Base-by-base conservation (phyloP, 2,329 filamentous ascomycete genomes). In the Ascochyta lentis region DNA sequence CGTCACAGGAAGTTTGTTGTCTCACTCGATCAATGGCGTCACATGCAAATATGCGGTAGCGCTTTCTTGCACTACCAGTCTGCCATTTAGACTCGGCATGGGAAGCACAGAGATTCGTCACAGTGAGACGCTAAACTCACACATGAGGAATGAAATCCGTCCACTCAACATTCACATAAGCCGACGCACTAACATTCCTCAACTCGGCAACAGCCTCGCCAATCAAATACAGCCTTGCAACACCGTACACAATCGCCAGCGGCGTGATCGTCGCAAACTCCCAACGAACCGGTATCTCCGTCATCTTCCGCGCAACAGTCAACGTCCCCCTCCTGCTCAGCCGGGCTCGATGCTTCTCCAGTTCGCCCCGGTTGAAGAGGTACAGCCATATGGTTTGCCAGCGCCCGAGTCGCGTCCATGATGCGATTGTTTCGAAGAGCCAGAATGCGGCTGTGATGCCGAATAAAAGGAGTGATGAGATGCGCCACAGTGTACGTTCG, bases 101-200 rank as follows among this genome's bases (percentile, higher is more conserved):
- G 12, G 10, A 29, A 9, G 3, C 27, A 29, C 27, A 7, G 10
- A 29, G 2, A 10, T 38, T 12, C 13, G 19, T 35, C n/a, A 35
- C 6, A 16, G 19, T 19, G 19, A 19, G 19, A 19, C 19, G 2
- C 33, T 16, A 6, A 15, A 35, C 12, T 15, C 45, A 52, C 9
- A 52, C 41, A 22, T 52, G 49, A 19, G 60, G 64, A 40, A 68
- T 49, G 23, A 66, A 66, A 3, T 64, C 24, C 0, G 60, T 63
- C 62, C 62, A 65, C 35, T 65, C 62, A 22, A 66, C 60, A 38
- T 63, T 65, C 1, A 61, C 40, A 43, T 61, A 68, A 1, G 63
- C 65, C 29, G 49, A 58, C 2, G 48, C 56, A 22, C 42, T 58
- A 8, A 54, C 38, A 23, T 61, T 52, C 24, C 62, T 59, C 48